Conservation (phyloP, 2,329 filamentous ascomycete species). For the Scedosporium minutisporum region DNA sequence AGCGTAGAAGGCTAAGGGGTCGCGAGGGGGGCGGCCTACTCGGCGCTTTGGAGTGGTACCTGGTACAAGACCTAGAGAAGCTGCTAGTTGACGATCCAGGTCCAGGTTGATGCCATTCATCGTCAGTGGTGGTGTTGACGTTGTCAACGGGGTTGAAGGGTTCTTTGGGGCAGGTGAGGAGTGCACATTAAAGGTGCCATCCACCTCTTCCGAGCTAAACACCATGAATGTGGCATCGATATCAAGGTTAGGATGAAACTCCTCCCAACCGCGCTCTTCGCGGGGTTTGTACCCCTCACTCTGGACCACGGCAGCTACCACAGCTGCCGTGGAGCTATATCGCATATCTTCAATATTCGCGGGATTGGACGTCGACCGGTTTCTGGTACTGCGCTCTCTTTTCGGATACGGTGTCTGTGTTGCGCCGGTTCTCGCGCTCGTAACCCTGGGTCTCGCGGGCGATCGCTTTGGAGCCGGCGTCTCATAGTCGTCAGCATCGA, state of each 20-base stretch:
- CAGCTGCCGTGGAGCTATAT: conserved; percentile 80
- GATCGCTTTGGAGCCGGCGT: conserved; percentile 30
- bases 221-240: conserved; percentile 73
- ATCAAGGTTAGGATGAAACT: conserved; percentile 92
- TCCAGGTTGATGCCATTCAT: conserved; percentile 6
- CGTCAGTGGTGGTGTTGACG: conserved; percentile 12
- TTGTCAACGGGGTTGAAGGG: conserved; percentile 35
- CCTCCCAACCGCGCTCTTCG: conserved; percentile 94
- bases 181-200: conserved; percentile 33
- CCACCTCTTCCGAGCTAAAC: conserved; percentile 75
- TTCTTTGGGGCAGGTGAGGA: conserved; percentile 31
- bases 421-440: conserved; percentile 11
- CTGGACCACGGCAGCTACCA: conserved; percentile 78
- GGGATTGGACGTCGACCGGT: conserved; percentile 42
- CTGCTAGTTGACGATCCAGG: conserved; percentile 10
- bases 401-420: conserved; percentile 1
- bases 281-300: conserved; percentile 94
- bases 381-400: conserved; percentile 40
- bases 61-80: conserved; percentile 8
- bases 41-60: conserved; percentile 32
- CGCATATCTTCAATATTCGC: conserved; percentile 52
- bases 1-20: conserved; percentile 44
- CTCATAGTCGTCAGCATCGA: conserved; percentile 61
- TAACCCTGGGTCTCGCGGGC: conserved; percentile 17
- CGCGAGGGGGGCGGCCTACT: conserved; percentile 36